Evolutionary conservation across 768 basidiomycete species (phyloP), one percentile per base, ranked within the genome.

Genomic region (Boletus subcaerulescens): DNA sequence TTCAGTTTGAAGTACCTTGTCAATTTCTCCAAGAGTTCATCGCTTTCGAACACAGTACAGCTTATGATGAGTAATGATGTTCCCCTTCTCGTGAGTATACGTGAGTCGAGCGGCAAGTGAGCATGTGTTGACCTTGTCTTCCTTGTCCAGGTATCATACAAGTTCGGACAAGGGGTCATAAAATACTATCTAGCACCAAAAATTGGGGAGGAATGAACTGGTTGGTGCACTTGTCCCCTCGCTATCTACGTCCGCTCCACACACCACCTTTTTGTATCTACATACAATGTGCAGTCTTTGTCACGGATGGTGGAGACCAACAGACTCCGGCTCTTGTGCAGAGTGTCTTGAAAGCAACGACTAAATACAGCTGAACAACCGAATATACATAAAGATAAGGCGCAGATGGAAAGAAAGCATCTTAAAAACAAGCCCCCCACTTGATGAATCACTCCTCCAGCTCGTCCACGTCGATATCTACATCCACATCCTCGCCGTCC

Each of bases 1-100:
- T 98, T 98, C 78, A 93, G 91, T 32, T 77, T 98, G 63, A 98
- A 98, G 73, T 99, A 98, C 73, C 86, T 98, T 29, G 87, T 91
- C 71, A 98, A 97, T 76, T 98, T 99, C 66, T 84, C 93, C 49
- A 98, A 97, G 80, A 91, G 89, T 59, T 76, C 89, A 2, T 78
- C 85, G 31, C 75, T 99, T 38, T 81, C 84, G 14, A 78, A 76
- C 58, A 81, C 77, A 26, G 93, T 95, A 35, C 82, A 85, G 66
- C 80, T 97, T 22, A 88, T 88, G 81, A 86, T 97, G 86, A 90
- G 86, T 72, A 92, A 90, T 67, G 93, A 96, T 33, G 93, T 96
- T 0, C 93, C 93, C 3, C 76, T 96, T 46, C 79, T 96, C 52
- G 91, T 92, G 44, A 68, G 85, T 76, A 7, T 14, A 36, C 26